Evolutionary conservation across 306 rosid species (phyloP).

Genomic region (Rosa rugosa): DNA sequence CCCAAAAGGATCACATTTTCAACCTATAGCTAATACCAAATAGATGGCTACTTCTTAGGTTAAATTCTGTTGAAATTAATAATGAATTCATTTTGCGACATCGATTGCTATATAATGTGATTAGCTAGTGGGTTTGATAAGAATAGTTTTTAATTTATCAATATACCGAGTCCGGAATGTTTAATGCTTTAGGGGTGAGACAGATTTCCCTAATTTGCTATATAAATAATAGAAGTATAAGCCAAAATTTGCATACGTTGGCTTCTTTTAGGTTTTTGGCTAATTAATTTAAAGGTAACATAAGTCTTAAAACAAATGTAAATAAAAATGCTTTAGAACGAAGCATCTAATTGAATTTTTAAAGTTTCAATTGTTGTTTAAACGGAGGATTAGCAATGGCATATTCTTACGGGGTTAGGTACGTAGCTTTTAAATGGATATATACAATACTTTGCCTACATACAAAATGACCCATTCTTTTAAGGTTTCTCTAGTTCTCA

Average conservation of each 20-base stretch:
- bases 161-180: not conserved
- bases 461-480: not conserved
- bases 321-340: constrained; percentile 1
- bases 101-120: not conserved
- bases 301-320: not conserved
- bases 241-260: not conserved
- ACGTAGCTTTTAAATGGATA: not conserved
- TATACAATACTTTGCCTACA: not conserved
- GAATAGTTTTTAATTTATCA: too few species aligned
- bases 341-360: not conserved
- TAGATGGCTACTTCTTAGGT: too few species aligned
- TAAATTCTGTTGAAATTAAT: too few species aligned
- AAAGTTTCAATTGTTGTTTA: not conserved
- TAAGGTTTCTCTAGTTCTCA: not conserved
- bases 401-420: constrained; percentile 16
- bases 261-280: not conserved
- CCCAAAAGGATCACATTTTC: not conserved
- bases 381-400: not conserved
- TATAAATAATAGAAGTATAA: not conserved
- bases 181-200: not conserved
- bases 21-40: not conserved
- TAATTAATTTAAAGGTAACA: not conserved
- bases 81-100: too few species aligned
- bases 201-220: not conserved
- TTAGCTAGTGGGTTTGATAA: too few species aligned